Conservation (phyloP, 768 basidiomycete species). For the Mycena galericulata region DNA sequence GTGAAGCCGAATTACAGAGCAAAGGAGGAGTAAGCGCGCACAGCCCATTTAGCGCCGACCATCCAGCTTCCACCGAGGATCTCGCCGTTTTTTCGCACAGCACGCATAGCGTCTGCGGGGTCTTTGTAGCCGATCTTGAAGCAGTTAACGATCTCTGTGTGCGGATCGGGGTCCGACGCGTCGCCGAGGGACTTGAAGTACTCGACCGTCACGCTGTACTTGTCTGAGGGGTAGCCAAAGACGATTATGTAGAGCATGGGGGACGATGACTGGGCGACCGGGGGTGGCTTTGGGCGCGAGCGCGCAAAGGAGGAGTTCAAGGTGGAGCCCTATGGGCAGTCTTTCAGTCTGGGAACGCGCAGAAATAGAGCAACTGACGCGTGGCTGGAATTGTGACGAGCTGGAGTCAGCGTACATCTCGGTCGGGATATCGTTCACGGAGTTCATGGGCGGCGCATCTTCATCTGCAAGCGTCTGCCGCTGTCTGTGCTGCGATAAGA, state of each 20-base stretch:
- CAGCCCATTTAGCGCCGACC: constrained; percentile 91
- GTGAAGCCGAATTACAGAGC: too few relatives aligned
- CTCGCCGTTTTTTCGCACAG: constrained; percentile 87
- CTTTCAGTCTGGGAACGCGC: constrained; percentile 12
- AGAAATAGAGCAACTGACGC: constrained; percentile 49
- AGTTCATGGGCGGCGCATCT: constrained; percentile 84
- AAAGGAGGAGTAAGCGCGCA: too few relatives aligned
- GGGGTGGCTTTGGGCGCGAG: constrained; percentile 42
- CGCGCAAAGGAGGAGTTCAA: constrained; percentile 53
- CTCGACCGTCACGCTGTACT: constrained; percentile 76
- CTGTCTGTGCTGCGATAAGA: constrained; percentile 52
- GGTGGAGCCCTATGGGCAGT: constrained; percentile 48
- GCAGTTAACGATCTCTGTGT: constrained; percentile 80
- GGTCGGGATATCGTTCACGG: constrained; percentile 80
- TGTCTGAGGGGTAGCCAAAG: constrained; percentile 90
- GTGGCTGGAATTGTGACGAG: constrained; percentile 57
- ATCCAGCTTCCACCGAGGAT: constrained; percentile 81
- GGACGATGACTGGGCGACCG: constrained; percentile 33
- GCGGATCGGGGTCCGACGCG: constrained; percentile 74
- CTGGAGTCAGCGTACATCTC: constrained; percentile 60
- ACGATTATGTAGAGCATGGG: constrained; percentile 77
- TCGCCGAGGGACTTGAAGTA: constrained; percentile 83
- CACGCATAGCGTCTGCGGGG: constrained; percentile 79
- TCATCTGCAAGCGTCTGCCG: constrained; percentile 76
- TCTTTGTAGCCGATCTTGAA: constrained; percentile 83